Evolutionary conservation across 192 early-diverging fungal genomes (phyloP).

Genomic region (Powellomyces hirtus): DNA sequence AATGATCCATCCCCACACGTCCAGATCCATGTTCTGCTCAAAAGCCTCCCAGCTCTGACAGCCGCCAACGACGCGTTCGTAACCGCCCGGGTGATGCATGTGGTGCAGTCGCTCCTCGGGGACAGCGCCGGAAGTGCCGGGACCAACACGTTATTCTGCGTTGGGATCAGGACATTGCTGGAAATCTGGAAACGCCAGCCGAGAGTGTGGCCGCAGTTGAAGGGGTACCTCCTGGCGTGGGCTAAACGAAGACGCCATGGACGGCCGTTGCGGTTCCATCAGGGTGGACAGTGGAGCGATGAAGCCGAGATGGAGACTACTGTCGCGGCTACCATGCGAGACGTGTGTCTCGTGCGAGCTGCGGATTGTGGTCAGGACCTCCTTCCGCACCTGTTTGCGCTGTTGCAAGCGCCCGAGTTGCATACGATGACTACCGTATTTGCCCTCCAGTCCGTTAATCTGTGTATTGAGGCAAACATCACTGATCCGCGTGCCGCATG

Average conservation of each 20-base stretch:
- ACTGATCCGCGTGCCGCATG: conserved; percentile 29
- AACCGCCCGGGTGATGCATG: conserved; percentile 15
- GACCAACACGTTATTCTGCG: background rate
- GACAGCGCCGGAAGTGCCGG: background rate
- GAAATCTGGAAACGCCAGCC: conserved; percentile 25
- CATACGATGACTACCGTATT: background rate
- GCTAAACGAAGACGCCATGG: conserved; percentile 20
- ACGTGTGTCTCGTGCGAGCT: background rate
- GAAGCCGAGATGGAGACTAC: conserved; percentile 25
- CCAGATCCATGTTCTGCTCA: conserved; percentile 17
- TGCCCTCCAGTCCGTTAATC: conserved; percentile 18
- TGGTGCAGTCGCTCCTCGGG: conserved; percentile 21
- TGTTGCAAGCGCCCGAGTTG: conserved; percentile 11
- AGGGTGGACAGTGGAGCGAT: background rate
- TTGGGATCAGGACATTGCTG: conserved; percentile 15
- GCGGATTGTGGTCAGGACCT: conserved; percentile 24
- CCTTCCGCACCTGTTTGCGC: conserved; percentile 8
- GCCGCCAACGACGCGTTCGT: conserved; percentile 15
- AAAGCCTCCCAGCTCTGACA: conserved; percentile 10
- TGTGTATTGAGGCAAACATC: conserved; percentile 15
- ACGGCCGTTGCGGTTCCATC: background rate
- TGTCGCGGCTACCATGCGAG: background rate
- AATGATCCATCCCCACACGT: conserved; percentile 15
- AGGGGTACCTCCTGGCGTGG: conserved; percentile 10
- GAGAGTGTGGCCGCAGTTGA: conserved; percentile 21